These are phyloP conservation scores for Cyclotella baltica DNA, from an alignment of 108 stramenopile species.

Conservation along the genomic window DNA sequence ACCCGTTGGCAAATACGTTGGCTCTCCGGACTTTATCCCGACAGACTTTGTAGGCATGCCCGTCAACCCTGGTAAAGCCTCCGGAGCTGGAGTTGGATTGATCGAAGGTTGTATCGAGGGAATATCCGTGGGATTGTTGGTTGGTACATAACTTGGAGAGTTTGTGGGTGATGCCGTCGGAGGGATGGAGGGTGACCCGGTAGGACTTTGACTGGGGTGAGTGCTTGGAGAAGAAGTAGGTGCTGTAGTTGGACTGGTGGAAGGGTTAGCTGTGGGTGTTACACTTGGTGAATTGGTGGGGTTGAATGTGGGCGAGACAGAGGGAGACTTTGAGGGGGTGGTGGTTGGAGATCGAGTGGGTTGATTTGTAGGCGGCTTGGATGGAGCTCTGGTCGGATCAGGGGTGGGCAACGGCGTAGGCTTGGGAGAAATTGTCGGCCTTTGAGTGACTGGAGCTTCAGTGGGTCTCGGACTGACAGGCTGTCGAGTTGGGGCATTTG, in stretches of 20 bases:
- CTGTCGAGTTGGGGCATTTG: neutral
- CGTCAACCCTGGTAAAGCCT: too few relatives aligned
- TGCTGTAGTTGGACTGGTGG: neutral
- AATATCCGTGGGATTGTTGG: neutral
- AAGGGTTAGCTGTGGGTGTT: neutral
- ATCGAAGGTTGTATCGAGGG: neutral
- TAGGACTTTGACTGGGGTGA: too few relatives aligned
- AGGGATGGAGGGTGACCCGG: too few relatives aligned
- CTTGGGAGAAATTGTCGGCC: constrained; percentile 1
- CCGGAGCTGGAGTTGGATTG: neutral
- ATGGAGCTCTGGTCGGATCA: constrained; percentile 1
- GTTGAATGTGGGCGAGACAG: constrained; percentile 6
- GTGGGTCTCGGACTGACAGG: too few relatives aligned
- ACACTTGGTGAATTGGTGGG: neutral
- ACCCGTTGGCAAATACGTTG: too few relatives aligned
- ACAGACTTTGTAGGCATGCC: too few relatives aligned
- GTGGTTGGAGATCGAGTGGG: neutral
- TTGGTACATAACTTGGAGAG: neutral
- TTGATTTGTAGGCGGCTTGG: constrained; percentile 5
- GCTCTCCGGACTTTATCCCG: too few relatives aligned
- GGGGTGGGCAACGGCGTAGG: neutral
- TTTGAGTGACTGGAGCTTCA: neutral
- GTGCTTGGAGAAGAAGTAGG: too few relatives aligned
- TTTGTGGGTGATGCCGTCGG: neutral
- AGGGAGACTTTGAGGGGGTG: constrained; percentile 6